phyloP scores from a whole-genome alignment of 2,329 filamentous ascomycete species.

The Stemphylium vesicarium region DNA sequence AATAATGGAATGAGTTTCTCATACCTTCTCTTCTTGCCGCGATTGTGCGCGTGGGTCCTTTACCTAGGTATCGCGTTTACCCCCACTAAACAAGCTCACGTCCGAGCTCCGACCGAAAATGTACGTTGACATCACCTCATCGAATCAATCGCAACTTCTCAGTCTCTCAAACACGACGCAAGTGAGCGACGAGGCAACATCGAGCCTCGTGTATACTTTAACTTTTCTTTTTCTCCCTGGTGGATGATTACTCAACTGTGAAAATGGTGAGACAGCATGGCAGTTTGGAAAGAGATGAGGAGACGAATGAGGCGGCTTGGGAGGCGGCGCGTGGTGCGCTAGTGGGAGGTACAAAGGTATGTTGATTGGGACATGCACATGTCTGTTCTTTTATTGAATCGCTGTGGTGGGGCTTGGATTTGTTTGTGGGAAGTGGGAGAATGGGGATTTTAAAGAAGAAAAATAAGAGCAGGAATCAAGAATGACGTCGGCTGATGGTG shows the following conservation, averaged over 20 bases:
- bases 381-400: not conserved
- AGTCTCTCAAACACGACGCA: not conserved
- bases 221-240: not conserved
- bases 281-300: conserved; percentile 64
- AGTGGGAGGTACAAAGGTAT: conserved; percentile 69
- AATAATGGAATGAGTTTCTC: no score
- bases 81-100: conserved; percentile 4
- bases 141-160: not conserved
- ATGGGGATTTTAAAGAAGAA: no score
- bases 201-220: no score
- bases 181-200: not conserved
- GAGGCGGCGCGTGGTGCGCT: conserved; percentile 72
- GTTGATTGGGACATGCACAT: conserved; percentile 11
- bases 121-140: conserved; percentile 30
- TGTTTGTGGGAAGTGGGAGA: not conserved
- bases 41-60: not conserved
- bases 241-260: not conserved
- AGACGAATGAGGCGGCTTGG: conserved; percentile 73
- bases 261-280: conserved; percentile 59
- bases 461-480: no score
- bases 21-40: not conserved
- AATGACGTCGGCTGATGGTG: no score
- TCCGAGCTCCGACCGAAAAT: conserved; percentile 19
- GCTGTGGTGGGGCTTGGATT: not conserved
- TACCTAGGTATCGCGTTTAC: no score